phyloP scores from a whole-genome alignment of 2,329 filamentous ascomycete genomes.

The Teratosphaeria nubilosa region DNA sequence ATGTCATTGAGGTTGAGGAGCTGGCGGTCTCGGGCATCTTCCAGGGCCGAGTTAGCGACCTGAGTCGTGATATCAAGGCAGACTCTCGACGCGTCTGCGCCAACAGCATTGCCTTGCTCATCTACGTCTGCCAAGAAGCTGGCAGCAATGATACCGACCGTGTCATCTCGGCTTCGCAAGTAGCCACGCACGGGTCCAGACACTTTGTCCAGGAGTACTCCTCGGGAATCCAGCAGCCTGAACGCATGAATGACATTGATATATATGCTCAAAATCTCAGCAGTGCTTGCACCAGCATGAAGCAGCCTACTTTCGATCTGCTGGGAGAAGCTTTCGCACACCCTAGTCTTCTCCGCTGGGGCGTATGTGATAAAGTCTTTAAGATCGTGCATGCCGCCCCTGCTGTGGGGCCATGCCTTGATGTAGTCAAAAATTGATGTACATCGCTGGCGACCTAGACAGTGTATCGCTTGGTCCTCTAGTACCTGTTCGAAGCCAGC shows the following conservation, averaged over 20 bases:
- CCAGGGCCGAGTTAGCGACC: constrained; percentile 51
- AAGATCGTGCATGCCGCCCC: constrained; percentile 64
- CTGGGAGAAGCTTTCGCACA: constrained; percentile 59
- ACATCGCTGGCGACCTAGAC: constrained; percentile 57
- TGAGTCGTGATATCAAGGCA: constrained; percentile 59
- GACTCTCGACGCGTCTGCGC: constrained; percentile 36
- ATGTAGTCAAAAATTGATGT: constrained; percentile 71
- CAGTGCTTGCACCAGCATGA: constrained; percentile 65
- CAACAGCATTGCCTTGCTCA: constrained; percentile 28
- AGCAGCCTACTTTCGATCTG: constrained; percentile 57
- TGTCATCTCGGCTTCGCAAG: constrained; percentile 65
- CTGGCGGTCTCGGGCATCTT: constrained; percentile 35
- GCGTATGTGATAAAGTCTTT: constrained; percentile 55
- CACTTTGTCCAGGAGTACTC: constrained; percentile 65
- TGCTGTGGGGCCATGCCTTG: constrained; percentile 61
- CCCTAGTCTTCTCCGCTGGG: constrained; percentile 55
- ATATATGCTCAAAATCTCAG: constrained; percentile 66
- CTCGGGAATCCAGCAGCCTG: constrained; percentile 64
- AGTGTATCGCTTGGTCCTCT: neutral
- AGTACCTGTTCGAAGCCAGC: constrained; percentile 31
- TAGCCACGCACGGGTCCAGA: constrained; percentile 66
- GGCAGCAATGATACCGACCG: constrained; percentile 65
- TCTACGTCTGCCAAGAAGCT: constrained; percentile 58
- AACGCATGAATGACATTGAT: constrained; percentile 71
- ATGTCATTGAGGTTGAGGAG: constrained; percentile 86